phyloP scores from a whole-genome alignment of 306 rosid species.

The Medicago arabica region DNA sequence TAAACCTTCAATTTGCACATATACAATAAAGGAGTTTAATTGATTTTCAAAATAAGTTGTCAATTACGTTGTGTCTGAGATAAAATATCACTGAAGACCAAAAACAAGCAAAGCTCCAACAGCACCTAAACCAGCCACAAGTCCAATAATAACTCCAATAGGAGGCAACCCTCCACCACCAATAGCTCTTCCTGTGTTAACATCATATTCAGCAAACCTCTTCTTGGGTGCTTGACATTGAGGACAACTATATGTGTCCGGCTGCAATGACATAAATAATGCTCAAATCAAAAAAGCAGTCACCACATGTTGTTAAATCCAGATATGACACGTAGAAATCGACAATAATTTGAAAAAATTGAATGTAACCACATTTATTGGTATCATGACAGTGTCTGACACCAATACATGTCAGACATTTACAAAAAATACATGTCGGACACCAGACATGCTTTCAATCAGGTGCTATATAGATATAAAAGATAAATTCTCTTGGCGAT shows the following conservation, averaged over 20 bases:
- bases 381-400: neutral
- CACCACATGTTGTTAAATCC: neutral
- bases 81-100: constrained; percentile 79
- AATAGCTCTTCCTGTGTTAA: constrained; percentile 76
- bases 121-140: constrained; percentile 78
- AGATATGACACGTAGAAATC: neutral
- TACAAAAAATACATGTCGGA: neutral
- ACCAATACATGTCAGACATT: neutral
- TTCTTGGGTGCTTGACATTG: constrained; percentile 94
- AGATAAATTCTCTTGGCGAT: neutral
- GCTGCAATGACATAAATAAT: constrained; percentile 48
- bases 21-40: constrained; percentile 32
- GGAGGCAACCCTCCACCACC: constrained; percentile 97
- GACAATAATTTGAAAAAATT: neutral
- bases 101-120: constrained; percentile 94
- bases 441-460: neutral
- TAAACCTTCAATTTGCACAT: constrained; percentile 25
- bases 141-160: constrained; percentile 85
- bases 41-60: too few relatives aligned
- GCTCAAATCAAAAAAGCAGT: neutral
- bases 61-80: too few relatives aligned
- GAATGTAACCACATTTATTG: neutral
- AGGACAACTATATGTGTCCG: constrained; percentile 78
- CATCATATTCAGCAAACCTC: constrained; percentile 86
- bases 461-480: neutral